phyloP scores from a whole-genome alignment of 345 rosid species.

The Salix dunnii region DNA sequence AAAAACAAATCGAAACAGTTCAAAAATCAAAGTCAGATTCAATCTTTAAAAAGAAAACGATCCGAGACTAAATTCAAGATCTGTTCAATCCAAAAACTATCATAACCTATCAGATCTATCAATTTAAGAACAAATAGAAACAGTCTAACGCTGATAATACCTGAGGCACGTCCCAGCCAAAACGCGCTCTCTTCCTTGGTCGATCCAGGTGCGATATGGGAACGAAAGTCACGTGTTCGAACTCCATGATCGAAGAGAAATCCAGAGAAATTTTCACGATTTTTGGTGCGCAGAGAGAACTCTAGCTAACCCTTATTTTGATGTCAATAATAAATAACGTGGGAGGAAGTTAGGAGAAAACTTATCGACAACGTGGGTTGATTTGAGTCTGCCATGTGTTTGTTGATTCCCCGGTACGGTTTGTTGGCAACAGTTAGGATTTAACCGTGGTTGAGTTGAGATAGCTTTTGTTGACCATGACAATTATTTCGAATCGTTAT shows the following conservation, averaged over 20 bases:
- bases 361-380: constrained; percentile 51
- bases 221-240: constrained; percentile 71
- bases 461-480: not conserved
- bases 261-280: not conserved
- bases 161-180: constrained; percentile 86
- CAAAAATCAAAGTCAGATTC: not conserved
- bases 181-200: constrained; percentile 81
- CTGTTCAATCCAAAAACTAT: not conserved
- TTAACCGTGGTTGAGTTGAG: not conserved
- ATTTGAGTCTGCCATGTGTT: constrained; percentile 2
- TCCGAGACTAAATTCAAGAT: not conserved
- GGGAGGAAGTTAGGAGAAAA: constrained; percentile 26
- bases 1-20: not conserved
- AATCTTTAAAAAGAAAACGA: not conserved
- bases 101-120: constrained; percentile 10
- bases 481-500: not conserved
- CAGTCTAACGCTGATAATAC: constrained; percentile 27
- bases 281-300: too few species aligned
- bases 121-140: not conserved
- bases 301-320: constrained; percentile 48
- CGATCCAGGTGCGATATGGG: constrained; percentile 70
- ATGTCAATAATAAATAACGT: constrained; percentile 5
- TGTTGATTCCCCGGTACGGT: constrained; percentile 2
- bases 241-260: constrained; percentile 54
- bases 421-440: not conserved